Evolutionary conservation across 768 basidiomycete species (phyloP).

Genomic region (Mycena filopes): DNA sequence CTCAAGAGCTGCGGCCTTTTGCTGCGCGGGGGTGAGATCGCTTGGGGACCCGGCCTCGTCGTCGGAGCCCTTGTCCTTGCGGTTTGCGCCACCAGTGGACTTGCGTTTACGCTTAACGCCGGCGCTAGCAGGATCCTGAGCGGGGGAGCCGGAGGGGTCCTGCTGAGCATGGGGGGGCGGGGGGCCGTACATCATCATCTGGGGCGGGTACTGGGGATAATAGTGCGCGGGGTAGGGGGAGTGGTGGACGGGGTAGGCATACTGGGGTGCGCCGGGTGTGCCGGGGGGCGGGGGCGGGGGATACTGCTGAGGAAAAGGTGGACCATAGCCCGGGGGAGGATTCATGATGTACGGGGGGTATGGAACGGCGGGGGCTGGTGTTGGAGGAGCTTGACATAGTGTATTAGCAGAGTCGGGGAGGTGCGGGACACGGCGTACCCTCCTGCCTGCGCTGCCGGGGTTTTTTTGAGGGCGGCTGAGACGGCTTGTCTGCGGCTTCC

Average conservation of each 20-base stretch:
- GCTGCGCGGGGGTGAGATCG: constrained; percentile 47
- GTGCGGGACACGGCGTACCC: constrained; percentile 28
- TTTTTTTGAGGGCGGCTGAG: constrained; percentile 55
- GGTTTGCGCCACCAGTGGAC: constrained; percentile 45
- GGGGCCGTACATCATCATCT: constrained; percentile 77
- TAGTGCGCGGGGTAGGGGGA: constrained; percentile 62
- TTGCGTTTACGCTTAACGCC: constrained; percentile 75
- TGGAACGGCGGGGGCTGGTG: constrained; percentile 60
- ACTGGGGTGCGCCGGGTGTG: constrained; percentile 52
- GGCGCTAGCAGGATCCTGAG: constrained; percentile 48
- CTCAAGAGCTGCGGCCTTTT: constrained; percentile 54
- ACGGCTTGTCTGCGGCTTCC: constrained; percentile 33
- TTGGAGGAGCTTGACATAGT: constrained; percentile 30
- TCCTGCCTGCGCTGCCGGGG: constrained; percentile 63
- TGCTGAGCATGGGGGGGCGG: constrained; percentile 50
- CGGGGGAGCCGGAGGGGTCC: constrained; percentile 46
- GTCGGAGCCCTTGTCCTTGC: constrained; percentile 68
- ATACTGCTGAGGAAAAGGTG: constrained; percentile 45
- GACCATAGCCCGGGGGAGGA: constrained; percentile 62
- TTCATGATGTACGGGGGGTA: constrained; percentile 79
- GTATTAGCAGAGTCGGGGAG: constrained; percentile 34
- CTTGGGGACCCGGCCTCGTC: constrained; percentile 66
- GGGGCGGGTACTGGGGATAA: constrained; percentile 73
- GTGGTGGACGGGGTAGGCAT: constrained; percentile 71
- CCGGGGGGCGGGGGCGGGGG: constrained; percentile 46